Conservation (phyloP, 2,329 filamentous ascomycete species). For the Monilinia polystroma region DNA sequence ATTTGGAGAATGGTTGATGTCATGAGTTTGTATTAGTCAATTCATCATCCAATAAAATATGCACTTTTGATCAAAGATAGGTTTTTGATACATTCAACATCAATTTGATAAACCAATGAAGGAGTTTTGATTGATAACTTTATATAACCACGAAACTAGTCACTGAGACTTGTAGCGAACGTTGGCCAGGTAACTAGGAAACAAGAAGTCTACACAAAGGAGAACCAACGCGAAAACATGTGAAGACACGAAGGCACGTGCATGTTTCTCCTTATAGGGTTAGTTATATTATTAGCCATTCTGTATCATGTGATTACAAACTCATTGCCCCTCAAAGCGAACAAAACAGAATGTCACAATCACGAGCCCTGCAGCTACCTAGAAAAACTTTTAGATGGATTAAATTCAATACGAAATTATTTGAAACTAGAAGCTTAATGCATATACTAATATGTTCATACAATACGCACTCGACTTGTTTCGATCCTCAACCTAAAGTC, state of each 20-base stretch:
- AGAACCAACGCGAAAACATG: not conserved
- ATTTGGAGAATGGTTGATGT: constrained; percentile 1
- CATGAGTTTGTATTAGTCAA: not conserved
- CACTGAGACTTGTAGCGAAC: not conserved
- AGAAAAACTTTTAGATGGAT: not conserved
- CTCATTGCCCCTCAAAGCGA: too few species aligned
- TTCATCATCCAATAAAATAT: not conserved
- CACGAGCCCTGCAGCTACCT: not conserved
- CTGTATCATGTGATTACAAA: too few species aligned
- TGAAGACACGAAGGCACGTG: not conserved
- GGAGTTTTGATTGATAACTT: not conserved
- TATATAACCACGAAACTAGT: too few species aligned
- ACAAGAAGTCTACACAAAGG: too few species aligned
- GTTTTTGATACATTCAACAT: not conserved
- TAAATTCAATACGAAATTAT: not conserved
- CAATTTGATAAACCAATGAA: not conserved
- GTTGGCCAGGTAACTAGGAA: too few species aligned
- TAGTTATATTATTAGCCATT: too few species aligned
- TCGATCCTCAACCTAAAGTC: constrained; percentile 45
- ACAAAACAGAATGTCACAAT: not conserved
- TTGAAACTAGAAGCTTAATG: not conserved
- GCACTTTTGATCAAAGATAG: too few species aligned
- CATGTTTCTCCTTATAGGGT: too few species aligned
- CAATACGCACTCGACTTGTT: not conserved
- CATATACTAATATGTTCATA: not conserved